These are phyloP conservation scores for Cryptococcus neoformans DNA, from an alignment of 1,284 basidiomycete species.

Conservation along the genomic window DNA sequence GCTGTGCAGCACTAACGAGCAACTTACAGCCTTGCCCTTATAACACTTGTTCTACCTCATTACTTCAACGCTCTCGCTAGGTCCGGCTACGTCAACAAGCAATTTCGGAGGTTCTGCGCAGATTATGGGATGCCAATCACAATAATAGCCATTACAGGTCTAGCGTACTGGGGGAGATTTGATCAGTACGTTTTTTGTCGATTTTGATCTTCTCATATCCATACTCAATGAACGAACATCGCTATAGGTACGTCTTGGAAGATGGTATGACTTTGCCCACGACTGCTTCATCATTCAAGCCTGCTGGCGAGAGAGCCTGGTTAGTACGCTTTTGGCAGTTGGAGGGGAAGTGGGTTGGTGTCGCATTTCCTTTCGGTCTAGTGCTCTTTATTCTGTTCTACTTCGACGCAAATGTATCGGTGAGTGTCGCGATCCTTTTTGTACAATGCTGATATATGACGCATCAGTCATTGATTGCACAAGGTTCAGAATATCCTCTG, in stretches of 20 bases:
- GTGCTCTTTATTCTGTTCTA: constrained; percentile 53
- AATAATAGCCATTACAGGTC: constrained; percentile 65
- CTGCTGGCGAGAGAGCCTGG: constrained; percentile 75
- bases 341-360: constrained; percentile 84
- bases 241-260: constrained; percentile 47
- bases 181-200: constrained; percentile 42
- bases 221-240: background rate
- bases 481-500: constrained; percentile 85
- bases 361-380: constrained; percentile 55
- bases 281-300: constrained; percentile 61
- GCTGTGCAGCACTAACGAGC: background rate
- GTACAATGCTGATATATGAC: background rate
- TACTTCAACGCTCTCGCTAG: constrained; percentile 66
- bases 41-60: constrained; percentile 71
- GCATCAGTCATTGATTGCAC: constrained; percentile 78
- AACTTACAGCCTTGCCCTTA: constrained; percentile 60
- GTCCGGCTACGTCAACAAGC: constrained; percentile 65
- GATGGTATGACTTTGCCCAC: constrained; percentile 67
- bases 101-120: constrained; percentile 68
- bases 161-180: constrained; percentile 84
- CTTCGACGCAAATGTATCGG: constrained; percentile 51
- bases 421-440: constrained; percentile 16
- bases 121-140: constrained; percentile 90
- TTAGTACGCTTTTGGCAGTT: constrained; percentile 89
- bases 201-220: background rate